phyloP scores from a whole-genome alignment of 352 stramenopile genomes.

The Pilasporangium apinafurcum region DNA sequence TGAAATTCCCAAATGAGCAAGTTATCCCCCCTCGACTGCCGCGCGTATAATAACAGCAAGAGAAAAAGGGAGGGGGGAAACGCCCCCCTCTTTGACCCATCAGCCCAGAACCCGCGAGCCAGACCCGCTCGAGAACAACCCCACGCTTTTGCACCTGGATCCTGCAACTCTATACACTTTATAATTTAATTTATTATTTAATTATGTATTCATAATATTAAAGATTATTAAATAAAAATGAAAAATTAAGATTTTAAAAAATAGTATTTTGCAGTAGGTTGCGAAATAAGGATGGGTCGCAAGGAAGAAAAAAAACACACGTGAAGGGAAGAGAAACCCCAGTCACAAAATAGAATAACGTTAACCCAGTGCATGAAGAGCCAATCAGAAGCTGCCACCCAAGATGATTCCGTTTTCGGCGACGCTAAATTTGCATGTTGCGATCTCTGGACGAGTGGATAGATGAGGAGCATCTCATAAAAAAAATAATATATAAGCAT shows the following conservation, averaged over 20 bases:
- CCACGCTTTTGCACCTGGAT: slow-evolving; percentile 1
- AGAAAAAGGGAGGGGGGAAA: background rate
- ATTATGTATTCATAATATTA: no score
- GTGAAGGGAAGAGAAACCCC: background rate
- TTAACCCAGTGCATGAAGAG: background rate
- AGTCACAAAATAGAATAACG: slow-evolving; percentile 9
- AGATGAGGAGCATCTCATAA: no score
- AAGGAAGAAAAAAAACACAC: background rate
- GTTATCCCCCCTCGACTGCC: slow-evolving; percentile 1
- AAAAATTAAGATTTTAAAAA: background rate
- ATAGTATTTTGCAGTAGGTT: background rate
- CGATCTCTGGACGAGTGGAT: no score
- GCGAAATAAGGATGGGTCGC: background rate
- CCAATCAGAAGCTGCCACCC: slow-evolving; percentile 47
- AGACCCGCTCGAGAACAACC: slow-evolving; percentile 8
- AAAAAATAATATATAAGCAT: no score
- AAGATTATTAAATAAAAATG: no score
- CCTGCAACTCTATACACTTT: background rate
- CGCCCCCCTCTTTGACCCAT: no score
- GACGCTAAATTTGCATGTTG: no score
- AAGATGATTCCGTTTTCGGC: slow-evolving; percentile 17
- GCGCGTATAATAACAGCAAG: background rate
- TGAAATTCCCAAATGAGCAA: slow-evolving; percentile 53
- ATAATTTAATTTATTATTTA: slow-evolving; percentile 1
- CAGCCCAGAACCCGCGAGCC: slow-evolving; percentile 4